A percentile compares a stretch with the other conserved stretches of the same genome.
Conservation (phyloP, 2,329 filamentous ascomycete species). For the Lecanicillium sp. region DNA sequence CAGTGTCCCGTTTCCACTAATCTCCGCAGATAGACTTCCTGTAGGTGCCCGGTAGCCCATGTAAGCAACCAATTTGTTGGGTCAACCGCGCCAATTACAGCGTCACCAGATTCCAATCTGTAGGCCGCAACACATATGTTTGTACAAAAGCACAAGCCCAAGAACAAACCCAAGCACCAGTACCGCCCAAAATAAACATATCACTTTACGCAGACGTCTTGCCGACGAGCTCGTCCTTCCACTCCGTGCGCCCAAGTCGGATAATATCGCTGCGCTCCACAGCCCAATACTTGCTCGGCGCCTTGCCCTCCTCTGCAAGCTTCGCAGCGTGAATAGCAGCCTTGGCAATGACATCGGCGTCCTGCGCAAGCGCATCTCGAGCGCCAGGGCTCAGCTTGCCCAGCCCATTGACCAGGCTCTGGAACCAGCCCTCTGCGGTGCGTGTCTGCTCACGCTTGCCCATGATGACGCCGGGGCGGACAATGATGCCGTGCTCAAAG, state of each 20-base stretch:
- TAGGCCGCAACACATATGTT: too few relatives aligned
- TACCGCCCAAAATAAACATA: too few relatives aligned
- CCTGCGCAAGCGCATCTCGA: constrained; percentile 64
- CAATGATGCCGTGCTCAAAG: constrained; percentile 71
- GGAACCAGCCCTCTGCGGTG: constrained; percentile 46
- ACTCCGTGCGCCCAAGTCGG: constrained; percentile 54
- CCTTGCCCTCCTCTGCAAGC: constrained; percentile 50
- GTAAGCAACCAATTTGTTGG: too few relatives aligned
- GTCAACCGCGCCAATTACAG: too few relatives aligned
- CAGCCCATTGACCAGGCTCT: constrained; percentile 45
- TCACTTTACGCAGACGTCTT: too few relatives aligned
- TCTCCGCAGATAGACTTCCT: too few relatives aligned
- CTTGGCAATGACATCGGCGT: constrained; percentile 61
- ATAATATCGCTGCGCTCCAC: constrained; percentile 55
- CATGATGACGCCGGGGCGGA: constrained; percentile 66
- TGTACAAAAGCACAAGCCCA: too few relatives aligned
- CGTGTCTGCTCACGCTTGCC: constrained; percentile 59
- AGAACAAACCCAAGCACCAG: too few relatives aligned
- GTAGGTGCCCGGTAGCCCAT: too few relatives aligned
- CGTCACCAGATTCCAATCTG: too few relatives aligned
- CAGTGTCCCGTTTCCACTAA: too few relatives aligned
- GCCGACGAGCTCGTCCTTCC: constrained; percentile 16
- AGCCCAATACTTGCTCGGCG: constrained; percentile 52
- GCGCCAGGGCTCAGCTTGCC: constrained; percentile 44
- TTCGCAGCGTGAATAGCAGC: constrained; percentile 55